Percentiles rank a stretch among this genome's conserved stretches.
phyloP scores from a whole-genome alignment of 495 filamentous ascomycete species.

The Mycothermus thermophilus region DNA sequence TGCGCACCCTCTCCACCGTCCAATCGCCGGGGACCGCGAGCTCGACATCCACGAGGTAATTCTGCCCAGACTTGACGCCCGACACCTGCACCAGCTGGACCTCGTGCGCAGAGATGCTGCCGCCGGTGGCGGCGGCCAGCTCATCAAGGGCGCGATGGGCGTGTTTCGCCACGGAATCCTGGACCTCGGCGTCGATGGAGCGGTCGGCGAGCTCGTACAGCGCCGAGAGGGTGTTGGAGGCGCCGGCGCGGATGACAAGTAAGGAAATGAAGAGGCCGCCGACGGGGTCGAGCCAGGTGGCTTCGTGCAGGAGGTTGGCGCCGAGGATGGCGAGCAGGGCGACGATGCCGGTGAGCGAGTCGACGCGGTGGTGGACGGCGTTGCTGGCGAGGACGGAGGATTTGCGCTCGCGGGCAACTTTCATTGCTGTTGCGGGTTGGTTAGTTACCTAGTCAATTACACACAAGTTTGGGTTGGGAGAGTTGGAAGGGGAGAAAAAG shows the following conservation, averaged over 20 bases:
- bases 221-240: slow-evolving; percentile 67
- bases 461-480: background rate
- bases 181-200: slow-evolving; percentile 74
- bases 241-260: slow-evolving; percentile 86
- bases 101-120: background rate
- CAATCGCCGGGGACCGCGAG: slow-evolving; percentile 59
- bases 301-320: slow-evolving; percentile 70
- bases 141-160: slow-evolving; percentile 44
- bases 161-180: slow-evolving; percentile 48
- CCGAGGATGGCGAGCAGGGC: slow-evolving; percentile 77
- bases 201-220: slow-evolving; percentile 80
- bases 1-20: slow-evolving; percentile 53
- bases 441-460: too few relatives aligned
- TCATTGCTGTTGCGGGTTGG: slow-evolving; percentile 57
- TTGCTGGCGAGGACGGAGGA: slow-evolving; percentile 95
- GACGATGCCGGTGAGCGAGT: slow-evolving; percentile 87
- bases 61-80: slow-evolving; percentile 88
- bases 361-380: slow-evolving; percentile 89
- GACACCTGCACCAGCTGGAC: slow-evolving; percentile 57
- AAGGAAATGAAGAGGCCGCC: slow-evolving; percentile 81
- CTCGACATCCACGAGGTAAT: slow-evolving; percentile 81
- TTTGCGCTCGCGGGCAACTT: slow-evolving; percentile 85
- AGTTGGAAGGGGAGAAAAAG: background rate
- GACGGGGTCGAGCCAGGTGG: slow-evolving; percentile 87
- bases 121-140: slow-evolving; percentile 10